Conservation (phyloP, 352 stramenopile genomes). For the Elongisporangium senticosum region DNA sequence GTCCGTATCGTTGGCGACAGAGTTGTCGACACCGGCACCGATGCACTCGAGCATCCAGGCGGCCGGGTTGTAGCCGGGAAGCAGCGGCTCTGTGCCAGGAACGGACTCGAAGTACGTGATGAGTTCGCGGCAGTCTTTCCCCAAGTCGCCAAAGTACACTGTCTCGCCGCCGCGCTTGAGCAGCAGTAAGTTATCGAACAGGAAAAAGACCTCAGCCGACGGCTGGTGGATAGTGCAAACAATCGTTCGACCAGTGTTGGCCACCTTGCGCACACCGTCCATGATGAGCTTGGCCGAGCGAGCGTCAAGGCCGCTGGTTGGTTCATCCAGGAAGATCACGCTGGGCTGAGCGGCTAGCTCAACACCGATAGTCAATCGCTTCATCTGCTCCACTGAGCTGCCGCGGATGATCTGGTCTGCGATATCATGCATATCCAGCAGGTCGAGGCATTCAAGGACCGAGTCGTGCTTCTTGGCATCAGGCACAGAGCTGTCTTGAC, state of each 20-base stretch:
- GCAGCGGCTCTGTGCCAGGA: constrained; percentile 7
- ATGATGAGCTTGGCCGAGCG: constrained; percentile 75
- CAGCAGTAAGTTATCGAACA: constrained; percentile 72
- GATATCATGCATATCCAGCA: constrained; percentile 15
- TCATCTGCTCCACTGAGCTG: constrained; percentile 39
- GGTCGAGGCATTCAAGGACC: constrained; percentile 14
- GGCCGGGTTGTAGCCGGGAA: constrained; percentile 29
- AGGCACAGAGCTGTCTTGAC: constrained; percentile 22
- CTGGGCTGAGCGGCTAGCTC: constrained; percentile 70
- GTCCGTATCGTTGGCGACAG: constrained; percentile 5
- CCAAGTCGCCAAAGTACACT: constrained; percentile 32
- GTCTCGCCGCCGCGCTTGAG: constrained; percentile 37
- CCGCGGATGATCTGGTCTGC: constrained; percentile 24
- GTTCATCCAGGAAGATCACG: constrained; percentile 78
- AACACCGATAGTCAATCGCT: constrained; percentile 38
- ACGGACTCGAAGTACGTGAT: constrained; percentile 25
- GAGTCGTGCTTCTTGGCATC: constrained; percentile 11
- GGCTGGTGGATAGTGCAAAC: constrained; percentile 89
- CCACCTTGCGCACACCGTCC: constrained; percentile 73
- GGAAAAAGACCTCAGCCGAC: constrained; percentile 68
- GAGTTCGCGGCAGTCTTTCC: constrained; percentile 16
- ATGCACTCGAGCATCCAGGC: constrained; percentile 15
- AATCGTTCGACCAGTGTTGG: constrained; percentile 49
- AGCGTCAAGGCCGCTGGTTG: constrained; percentile 74
- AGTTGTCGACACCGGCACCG: constrained; percentile 33